Percentiles rank a stretch among this genome's conserved stretches.
phyloP scores from a whole-genome alignment of 1,284 basidiomycete genomes.

The Sanghuangporus sanghuang region DNA sequence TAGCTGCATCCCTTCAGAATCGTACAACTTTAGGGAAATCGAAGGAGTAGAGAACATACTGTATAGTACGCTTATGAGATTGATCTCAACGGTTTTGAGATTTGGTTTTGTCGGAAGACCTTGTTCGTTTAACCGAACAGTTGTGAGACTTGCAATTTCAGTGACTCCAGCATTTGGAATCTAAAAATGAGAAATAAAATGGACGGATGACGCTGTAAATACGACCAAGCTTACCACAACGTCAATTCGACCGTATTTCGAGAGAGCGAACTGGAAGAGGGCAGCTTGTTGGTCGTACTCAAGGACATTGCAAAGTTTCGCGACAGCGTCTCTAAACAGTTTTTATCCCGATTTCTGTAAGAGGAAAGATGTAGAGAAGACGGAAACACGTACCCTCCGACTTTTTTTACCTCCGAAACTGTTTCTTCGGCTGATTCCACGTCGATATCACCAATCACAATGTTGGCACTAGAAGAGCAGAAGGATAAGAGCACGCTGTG shows the following conservation, averaged over 20 bases:
- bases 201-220: neutral
- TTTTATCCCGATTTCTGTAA: neutral
- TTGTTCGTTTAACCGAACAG: conserved; percentile 28
- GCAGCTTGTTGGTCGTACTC: conserved; percentile 50
- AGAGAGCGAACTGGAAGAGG: conserved; percentile 46
- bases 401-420: conserved; percentile 35
- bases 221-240: conserved; percentile 36
- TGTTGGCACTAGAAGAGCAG: conserved; percentile 37
- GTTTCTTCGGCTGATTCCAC: conserved; percentile 34
- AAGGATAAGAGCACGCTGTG: neutral
- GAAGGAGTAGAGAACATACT: conserved; percentile 30
- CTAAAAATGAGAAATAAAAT: conserved; percentile 24
- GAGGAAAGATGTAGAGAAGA: too few relatives aligned
- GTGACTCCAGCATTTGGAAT: conserved; percentile 52
- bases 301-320: conserved; percentile 44
- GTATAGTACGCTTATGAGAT: conserved; percentile 46
- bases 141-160: conserved; percentile 35
- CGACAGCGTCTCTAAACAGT: conserved; percentile 37
- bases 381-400: conserved; percentile 38
- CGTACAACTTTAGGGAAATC: neutral
- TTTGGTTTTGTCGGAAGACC: conserved; percentile 42
- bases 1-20: conserved; percentile 28
- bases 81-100: conserved; percentile 45
- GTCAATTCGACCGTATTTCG: conserved; percentile 44
- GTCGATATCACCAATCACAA: conserved; percentile 52